These are phyloP conservation scores for Diophrys appendiculata DNA, from an alignment of 73 alveolate genomes.

Conservation along the genomic window DNA sequence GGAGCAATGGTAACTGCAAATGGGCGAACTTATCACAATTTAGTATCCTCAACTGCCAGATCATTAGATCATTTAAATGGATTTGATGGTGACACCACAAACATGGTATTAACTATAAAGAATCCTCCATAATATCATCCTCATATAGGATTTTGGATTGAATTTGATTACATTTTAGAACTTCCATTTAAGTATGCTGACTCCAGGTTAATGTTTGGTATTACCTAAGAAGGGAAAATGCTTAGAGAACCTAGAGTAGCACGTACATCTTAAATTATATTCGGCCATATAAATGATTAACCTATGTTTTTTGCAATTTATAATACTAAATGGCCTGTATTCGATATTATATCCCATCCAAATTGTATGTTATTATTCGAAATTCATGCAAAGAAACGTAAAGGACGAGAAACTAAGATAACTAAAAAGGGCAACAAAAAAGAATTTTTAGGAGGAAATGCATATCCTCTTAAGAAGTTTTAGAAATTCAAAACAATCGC, in stretches of 20 bases:
- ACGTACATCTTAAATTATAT: background rate
- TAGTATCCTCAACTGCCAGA: background rate
- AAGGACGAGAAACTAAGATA: background rate
- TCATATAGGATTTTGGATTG: slow-evolving; percentile 6
- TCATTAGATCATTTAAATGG: background rate
- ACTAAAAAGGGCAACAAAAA: background rate
- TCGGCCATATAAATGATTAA: background rate
- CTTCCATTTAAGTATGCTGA: slow-evolving; percentile 2
- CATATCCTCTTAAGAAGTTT: background rate
- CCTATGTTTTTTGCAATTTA: background rate
- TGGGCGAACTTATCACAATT: background rate
- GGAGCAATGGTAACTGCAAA: background rate
- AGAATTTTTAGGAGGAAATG: background rate
- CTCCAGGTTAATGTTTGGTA: slow-evolving; percentile 36
- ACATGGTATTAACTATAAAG: no score
- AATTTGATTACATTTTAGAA: slow-evolving; percentile 20
- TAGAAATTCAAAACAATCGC: background rate
- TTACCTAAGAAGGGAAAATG: slow-evolving; percentile 26
- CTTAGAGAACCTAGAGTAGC: background rate
- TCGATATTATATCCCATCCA: background rate
- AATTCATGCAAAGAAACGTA: background rate
- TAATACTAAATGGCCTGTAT: background rate
- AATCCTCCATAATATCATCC: slow-evolving; percentile 27
- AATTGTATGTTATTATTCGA: background rate
- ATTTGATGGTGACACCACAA: background rate